Base-by-base conservation (phyloP, 2,329 filamentous ascomycete genomes). In the Talaromyces sp. region DNA sequence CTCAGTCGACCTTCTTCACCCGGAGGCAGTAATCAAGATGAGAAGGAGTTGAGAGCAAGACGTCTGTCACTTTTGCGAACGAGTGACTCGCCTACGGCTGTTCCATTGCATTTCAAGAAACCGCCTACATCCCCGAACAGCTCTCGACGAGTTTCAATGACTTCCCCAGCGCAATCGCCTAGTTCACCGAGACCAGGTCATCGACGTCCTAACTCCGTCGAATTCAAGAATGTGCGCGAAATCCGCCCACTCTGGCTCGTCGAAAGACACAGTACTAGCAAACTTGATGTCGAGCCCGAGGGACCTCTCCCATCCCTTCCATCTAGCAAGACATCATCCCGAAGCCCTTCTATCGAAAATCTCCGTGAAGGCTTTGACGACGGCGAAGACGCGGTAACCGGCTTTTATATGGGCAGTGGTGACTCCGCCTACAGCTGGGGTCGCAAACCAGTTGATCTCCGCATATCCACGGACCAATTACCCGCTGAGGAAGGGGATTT, bases 231-330 rank as follows among this genome's bases (percentile, higher is more conserved):
- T 41, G 80, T 77, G 19, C 85, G 85, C 63, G 92, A 95, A 73
- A 89, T 93, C 71, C 89, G 90, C 69, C 93, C 93, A 0, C 80
- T 97, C 9, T 94, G 91, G 77, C 87, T 97, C 25, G 86, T 96
- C 7, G 91, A 96, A 75, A 87, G 83, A 35, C 86, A 83, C 69
- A 78, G 80, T 22, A 68, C 73, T 10, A 72, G 68, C 19, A 83
- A 84, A 70, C 72, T 74, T 19, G 78, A 75, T 68, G 74, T 71
- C 17, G 74, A 79, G 45, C 67, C 68, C 15, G 77, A 81, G 31
- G 80, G 81, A 60, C 71, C 77, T 4, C 74, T 81, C 56, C 83
- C 83, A 39, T 81, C 81, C n/a, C 74, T 85, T 11, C 83, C 83
- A 45, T 81, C 81, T 6, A 85, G 83, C 72, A 78, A 79, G 69